Evolutionary conservation across 768 basidiomycete species (phyloP).

Genomic region (Kwoniella botswanensis): DNA sequence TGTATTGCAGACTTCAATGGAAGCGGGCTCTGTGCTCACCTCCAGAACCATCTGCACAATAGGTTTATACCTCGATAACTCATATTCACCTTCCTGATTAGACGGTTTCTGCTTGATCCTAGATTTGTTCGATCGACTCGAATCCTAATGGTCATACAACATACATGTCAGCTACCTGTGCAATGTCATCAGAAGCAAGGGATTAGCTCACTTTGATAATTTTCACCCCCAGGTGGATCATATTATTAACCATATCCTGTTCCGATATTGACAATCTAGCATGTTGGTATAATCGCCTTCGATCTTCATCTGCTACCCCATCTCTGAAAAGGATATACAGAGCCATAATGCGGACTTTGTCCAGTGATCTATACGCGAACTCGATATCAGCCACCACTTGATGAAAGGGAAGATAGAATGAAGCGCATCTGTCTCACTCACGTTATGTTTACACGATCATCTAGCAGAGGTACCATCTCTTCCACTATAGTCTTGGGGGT

Average conservation of each 20-base stretch:
- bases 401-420: no score
- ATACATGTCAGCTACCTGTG: background rate
- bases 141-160: constrained; percentile 11
- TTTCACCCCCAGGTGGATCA: constrained; percentile 79
- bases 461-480: constrained; percentile 96
- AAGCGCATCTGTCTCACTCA: constrained; percentile 57
- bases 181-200: no score
- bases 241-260: constrained; percentile 89
- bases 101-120: constrained; percentile 74
- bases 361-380: constrained; percentile 67
- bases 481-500: constrained; percentile 92
- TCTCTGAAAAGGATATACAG: constrained; percentile 93
- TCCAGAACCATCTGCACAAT: constrained; percentile 78
- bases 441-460: constrained; percentile 77
- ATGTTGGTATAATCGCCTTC: constrained; percentile 91
- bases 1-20: no score
- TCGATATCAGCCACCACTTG: background rate
- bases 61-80: constrained; percentile 91
- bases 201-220: constrained; percentile 70
- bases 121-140: constrained; percentile 69
- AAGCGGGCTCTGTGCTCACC: constrained; percentile 61
- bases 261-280: constrained; percentile 84
- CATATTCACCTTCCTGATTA: constrained; percentile 85
- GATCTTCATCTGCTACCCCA: constrained; percentile 98
- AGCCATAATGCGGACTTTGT: constrained; percentile 95